Base-by-base conservation (phyloP, 192 early-diverging fungal species). In the Rhizoclosmatium sp. region DNA sequence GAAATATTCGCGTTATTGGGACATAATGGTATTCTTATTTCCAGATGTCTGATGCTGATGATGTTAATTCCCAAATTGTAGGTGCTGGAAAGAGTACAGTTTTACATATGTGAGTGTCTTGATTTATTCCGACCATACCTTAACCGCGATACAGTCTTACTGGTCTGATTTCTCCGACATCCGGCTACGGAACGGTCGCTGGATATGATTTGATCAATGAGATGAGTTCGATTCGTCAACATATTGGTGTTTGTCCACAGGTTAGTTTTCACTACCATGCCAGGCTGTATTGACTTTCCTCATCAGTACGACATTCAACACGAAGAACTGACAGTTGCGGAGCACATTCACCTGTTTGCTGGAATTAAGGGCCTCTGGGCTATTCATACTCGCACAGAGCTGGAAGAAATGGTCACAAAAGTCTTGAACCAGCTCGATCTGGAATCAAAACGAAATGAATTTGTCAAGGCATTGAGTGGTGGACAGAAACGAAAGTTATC, bases 191-290 rank as follows among this genome's bases (percentile, higher is more conserved):
- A 2, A 83, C 61, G 19, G 66, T 94, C 19, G 85, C 85, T 58
- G 87, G 88, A 0, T 89, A 79, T 71, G 86, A 92, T 75, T 77
- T 92, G 48, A 71, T 59, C 19, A 85, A 49, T 3, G 48, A 87
- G 71, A 89, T 90, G 86, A 79, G 79, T 21, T 59, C 78, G 44
- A 91, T 93, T 71, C 90, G 90, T 10, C 82, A 84, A 4, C 83
- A 83, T 56, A 92, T 93, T 45, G 93, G 93, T 23, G 85, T 94
- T 39, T 94, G 93, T 72, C 93, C 93, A 23, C 92, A 93, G 83
- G 69, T 82, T n/a, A 47, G n/a, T 21, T 39, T 39, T n/a, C 19
- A 19, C n/a, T 69, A 42, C 23, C 65, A 59, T 65, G 0, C 31
- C 23, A 59, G 14, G 31, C 64, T 65, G 14, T 23, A 9, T 19